Base-by-base conservation (phyloP, 768 basidiomycete species). In the Tricholoma furcatifolium region DNA sequence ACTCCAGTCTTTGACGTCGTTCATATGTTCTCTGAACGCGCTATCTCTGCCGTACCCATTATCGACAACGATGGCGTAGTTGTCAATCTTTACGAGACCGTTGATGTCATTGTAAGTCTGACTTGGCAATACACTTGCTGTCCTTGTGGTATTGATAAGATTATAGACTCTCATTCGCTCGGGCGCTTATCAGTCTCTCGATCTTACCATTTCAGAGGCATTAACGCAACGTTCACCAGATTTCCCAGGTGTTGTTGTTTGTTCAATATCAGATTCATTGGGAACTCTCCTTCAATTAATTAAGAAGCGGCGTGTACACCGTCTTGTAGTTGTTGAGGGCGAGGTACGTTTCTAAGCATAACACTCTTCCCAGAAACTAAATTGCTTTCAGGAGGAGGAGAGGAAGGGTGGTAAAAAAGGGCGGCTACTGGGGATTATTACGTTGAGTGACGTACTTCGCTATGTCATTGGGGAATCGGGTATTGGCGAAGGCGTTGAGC, bases 1-100 rank as follows among this genome's bases (percentile, higher is more conserved):
- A 97, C 96, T 0, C 88, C 91, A 24, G 97, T 99, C 2, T 98
- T 97, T 62, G 94, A 98, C 63, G 93, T 98, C 54, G 97, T 98
- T 2, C 97, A 99, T 65, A 93, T 96, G 88, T 98, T 98, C 68
- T 96, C 93, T 0, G 91, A 94, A 68, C 82, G 88, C 39, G 88
- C 94, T 23, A 97, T 99, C 60, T 94, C 92, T 8, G 96, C 96
- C 5, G 96, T 99, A 5, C 97, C 97, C 7, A 98, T 99, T 65
- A 80, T 98, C 27, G 92, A 99, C 62, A 83, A 89, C 53, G 81
- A 93, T 7, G 96, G 96, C 8, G 81, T 94, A 48, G 97, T 99
- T 38, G 80, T 98, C 58, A 95, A 99, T 66, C 71, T 99, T 43
- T 99, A 98, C 66, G 97, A 99, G 71, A 98, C 97, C 5, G 97